Conservation (phyloP, 768 basidiomycete genomes). For the Lactarius hengduanensis region DNA sequence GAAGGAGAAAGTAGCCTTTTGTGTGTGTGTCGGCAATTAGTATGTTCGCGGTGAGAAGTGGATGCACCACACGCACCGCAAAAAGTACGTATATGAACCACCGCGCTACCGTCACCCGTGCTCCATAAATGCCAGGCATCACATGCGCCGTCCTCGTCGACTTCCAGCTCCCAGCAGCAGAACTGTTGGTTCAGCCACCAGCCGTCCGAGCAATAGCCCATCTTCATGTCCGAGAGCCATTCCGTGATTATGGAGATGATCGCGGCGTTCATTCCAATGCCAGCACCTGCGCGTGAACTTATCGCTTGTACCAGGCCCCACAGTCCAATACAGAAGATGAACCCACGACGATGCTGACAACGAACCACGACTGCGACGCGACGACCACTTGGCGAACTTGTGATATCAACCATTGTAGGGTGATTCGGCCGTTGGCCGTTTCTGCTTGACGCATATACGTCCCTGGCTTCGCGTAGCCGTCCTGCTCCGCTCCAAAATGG, state of each 20-base stretch:
- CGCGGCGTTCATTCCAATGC: slow-evolving; percentile 92
- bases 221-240: slow-evolving; percentile 97
- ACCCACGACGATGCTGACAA: slow-evolving; percentile 84
- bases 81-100: slow-evolving; percentile 88
- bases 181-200: slow-evolving; percentile 99
- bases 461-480: slow-evolving; percentile 61
- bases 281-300: slow-evolving; percentile 55
- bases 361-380: slow-evolving; percentile 88
- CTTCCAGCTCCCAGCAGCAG: slow-evolving; percentile 96
- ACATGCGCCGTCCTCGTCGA: slow-evolving; percentile 75
- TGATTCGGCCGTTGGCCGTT: slow-evolving; percentile 51
- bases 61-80: slow-evolving; percentile 70
- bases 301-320: slow-evolving; percentile 6
- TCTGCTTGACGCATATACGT: slow-evolving; percentile 42
- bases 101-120: slow-evolving; percentile 57
- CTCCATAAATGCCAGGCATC: slow-evolving; percentile 94
- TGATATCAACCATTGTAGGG: slow-evolving; percentile 58
- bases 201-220: slow-evolving; percentile 93
- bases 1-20: slow-evolving; percentile 77
- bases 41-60: not conserved
- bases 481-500: slow-evolving; percentile 83
- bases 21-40: not conserved
- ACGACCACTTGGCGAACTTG: slow-evolving; percentile 58
- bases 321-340: not conserved
- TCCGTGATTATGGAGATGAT: slow-evolving; percentile 92